Conservation (phyloP, 2,329 filamentous ascomycete species). For the Ophiostoma sp. region DNA sequence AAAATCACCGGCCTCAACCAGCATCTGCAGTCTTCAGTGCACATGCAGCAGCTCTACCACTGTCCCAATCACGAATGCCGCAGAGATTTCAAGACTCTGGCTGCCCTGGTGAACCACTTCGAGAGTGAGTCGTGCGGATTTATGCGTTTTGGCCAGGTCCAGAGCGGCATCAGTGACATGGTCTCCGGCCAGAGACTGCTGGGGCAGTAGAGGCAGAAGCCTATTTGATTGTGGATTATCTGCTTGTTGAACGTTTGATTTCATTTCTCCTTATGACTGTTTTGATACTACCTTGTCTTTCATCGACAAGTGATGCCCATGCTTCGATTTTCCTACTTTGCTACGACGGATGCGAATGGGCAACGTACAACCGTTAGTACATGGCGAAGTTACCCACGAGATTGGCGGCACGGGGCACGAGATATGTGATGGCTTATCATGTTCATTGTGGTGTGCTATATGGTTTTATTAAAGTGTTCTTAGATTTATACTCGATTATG, state of each 20-base stretch:
- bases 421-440: too few relatives aligned
- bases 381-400: too few relatives aligned
- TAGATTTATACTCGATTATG: too few relatives aligned
- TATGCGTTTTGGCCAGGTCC: constrained; percentile 37
- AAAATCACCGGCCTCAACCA: constrained; percentile 38
- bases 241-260: background rate
- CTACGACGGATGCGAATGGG: too few relatives aligned
- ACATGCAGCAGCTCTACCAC: constrained; percentile 36
- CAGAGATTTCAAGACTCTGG: constrained; percentile 38
- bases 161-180: constrained; percentile 28
- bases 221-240: background rate
- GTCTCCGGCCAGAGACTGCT: background rate
- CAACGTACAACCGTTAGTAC: too few relatives aligned
- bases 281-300: too few relatives aligned
- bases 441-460: too few relatives aligned
- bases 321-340: too few relatives aligned
- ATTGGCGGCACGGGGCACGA: too few relatives aligned
- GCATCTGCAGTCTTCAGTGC: constrained; percentile 48
- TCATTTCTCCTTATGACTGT: too few relatives aligned
- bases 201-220: background rate
- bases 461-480: too few relatives aligned
- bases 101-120: constrained; percentile 39
- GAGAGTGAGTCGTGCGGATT: constrained; percentile 41
- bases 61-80: constrained; percentile 36
- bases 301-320: too few relatives aligned